Conservation (phyloP, 1,284 basidiomycete genomes). For the Pseudozyma sp. region DNA sequence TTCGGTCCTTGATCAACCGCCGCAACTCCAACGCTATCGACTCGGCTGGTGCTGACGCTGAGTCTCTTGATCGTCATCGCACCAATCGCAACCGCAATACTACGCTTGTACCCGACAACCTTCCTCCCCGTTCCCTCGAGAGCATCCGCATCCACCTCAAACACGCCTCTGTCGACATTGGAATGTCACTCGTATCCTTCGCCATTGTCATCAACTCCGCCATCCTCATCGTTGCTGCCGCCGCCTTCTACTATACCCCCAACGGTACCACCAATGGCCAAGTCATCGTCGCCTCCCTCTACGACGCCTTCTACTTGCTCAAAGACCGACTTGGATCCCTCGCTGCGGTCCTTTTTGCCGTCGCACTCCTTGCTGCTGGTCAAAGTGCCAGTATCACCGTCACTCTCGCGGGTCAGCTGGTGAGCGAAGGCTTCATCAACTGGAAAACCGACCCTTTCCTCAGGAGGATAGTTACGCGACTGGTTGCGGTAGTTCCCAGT, state of each 20-base stretch:
- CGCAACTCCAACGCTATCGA: constrained; percentile 2
- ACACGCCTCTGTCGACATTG: constrained; percentile 67
- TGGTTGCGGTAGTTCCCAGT: constrained; percentile 87
- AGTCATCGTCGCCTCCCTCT: constrained; percentile 59
- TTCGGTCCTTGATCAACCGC: constrained; percentile 26
- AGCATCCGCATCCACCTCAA: constrained; percentile 57
- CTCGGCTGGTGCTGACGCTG: constrained; percentile 7
- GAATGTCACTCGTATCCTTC: constrained; percentile 64
- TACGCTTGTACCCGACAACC: constrained; percentile 7
- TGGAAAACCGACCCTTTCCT: constrained; percentile 87
- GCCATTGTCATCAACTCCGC: constrained; percentile 84
- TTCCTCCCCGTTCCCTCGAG: constrained; percentile 32
- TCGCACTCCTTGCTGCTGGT: constrained; percentile 75
- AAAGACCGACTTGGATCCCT: constrained; percentile 46
- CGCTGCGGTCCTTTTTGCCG: constrained; percentile 63
- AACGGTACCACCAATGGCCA: constrained; percentile 22
- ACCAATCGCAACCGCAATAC: background rate
- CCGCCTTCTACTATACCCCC: constrained; percentile 68
- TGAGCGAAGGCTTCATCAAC: constrained; percentile 91
- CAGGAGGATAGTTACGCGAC: constrained; percentile 84
- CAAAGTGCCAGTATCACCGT: constrained; percentile 93
- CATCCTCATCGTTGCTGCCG: constrained; percentile 74
- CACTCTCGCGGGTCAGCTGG: constrained; percentile 89
- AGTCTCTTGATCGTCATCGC: constrained; percentile 1
- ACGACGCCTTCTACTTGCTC: constrained; percentile 63